phyloP scores from a whole-genome alignment of 345 rosid species.

The Salix exigua region DNA sequence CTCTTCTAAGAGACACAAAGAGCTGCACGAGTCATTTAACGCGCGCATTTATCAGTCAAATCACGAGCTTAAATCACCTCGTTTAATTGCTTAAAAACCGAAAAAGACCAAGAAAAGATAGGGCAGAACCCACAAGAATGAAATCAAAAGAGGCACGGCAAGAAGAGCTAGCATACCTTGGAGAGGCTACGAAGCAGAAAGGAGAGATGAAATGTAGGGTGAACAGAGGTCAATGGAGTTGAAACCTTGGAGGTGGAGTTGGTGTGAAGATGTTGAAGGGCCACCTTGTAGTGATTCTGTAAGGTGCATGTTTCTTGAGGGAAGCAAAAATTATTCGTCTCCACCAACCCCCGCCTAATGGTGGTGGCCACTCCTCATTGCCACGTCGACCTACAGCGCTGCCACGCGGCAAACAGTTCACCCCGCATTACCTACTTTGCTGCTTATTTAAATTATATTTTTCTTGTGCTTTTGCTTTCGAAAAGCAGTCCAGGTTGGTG shows the following conservation, averaged over 20 bases:
- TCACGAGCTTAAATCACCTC: not conserved
- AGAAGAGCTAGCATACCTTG: not conserved
- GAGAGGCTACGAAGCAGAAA: not conserved
- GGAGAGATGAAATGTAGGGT: not conserved
- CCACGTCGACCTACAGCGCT: slow-evolving; percentile 10
- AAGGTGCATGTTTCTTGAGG: not conserved
- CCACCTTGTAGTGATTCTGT: not conserved
- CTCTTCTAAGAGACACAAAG: not conserved
- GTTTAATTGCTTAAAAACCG: not conserved
- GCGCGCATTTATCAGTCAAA: not conserved
- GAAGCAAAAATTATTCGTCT: not conserved
- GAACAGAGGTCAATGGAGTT: not conserved
- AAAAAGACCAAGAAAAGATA: not conserved
- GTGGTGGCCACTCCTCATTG: not conserved
- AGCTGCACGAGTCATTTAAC: not conserved
- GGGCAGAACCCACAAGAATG: not conserved
- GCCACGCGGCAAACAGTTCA: not conserved
- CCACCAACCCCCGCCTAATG: slow-evolving; percentile 30
- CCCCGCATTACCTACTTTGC: not conserved
- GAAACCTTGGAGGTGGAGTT: not conserved
- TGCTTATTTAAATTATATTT: too few species aligned
- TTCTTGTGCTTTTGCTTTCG: not conserved
- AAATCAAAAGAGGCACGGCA: not conserved
- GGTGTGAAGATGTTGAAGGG: not conserved
- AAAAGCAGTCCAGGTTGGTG: not conserved